These are phyloP conservation scores for Cutaneotrichosporon dermatis DNA, from an alignment of 1,284 basidiomycete species.

Conservation along the genomic window DNA sequence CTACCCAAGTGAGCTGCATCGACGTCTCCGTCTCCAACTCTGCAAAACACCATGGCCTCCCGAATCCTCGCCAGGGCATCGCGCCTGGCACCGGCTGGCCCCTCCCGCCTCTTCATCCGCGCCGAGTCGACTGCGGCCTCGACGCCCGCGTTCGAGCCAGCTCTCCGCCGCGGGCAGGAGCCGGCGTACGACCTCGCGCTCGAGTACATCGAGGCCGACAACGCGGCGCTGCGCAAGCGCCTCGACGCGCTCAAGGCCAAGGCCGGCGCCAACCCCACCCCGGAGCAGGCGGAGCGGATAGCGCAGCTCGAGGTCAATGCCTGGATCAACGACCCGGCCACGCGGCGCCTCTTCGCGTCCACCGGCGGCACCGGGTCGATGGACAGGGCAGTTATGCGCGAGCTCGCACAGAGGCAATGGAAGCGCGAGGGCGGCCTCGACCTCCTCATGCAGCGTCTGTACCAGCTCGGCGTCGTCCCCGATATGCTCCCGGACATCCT, in stretches of 20 bases:
- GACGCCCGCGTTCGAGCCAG: conserved; percentile 33
- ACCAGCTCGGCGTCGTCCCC: conserved; percentile 84
- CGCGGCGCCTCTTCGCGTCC: conserved; percentile 35
- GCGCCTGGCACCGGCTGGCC: conserved; percentile 12
- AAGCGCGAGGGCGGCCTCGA: conserved; percentile 75
- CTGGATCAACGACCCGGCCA: conserved; percentile 41
- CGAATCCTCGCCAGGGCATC: conserved; percentile 16
- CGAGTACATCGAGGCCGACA: conserved; percentile 27
- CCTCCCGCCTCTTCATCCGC: conserved; percentile 17
- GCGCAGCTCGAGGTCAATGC: conserved; percentile 38
- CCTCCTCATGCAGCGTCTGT: conserved; percentile 82
- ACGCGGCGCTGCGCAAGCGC: not conserved
- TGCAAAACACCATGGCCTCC: conserved; percentile 11
- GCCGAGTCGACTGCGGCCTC: conserved; percentile 15
- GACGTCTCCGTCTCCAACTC: not conserved
- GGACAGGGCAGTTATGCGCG: conserved; percentile 63
- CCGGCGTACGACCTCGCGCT: conserved; percentile 47
- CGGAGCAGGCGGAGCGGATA: conserved; percentile 20
- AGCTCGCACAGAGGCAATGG: conserved; percentile 81
- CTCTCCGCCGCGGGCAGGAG: conserved; percentile 35
- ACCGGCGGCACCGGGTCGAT: conserved; percentile 44
- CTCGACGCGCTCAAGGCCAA: conserved; percentile 6
- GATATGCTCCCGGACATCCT: conserved; percentile 71
- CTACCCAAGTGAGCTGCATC: too few relatives aligned
- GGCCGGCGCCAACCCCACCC: conserved; percentile 8